Conservation (phyloP, 345 rosid species). For the Lepidium africanum region DNA sequence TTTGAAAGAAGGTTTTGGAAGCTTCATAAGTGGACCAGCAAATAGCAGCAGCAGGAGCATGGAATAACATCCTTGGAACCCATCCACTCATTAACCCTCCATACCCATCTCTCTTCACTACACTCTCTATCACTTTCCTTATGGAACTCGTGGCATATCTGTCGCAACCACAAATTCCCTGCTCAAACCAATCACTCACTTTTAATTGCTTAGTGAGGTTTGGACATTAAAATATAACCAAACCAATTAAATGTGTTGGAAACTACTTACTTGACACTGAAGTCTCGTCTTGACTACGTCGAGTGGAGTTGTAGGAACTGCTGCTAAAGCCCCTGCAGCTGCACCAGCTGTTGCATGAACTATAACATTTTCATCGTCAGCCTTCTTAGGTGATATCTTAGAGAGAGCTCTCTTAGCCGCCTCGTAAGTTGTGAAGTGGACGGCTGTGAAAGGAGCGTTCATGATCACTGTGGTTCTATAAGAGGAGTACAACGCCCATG, state of each 20-base stretch:
- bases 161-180: conserved; percentile 46
- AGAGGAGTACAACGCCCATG: not conserved
- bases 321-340: not conserved
- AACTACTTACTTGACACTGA: not conserved
- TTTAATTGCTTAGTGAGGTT: not conserved
- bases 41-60: not conserved
- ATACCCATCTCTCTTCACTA: not conserved
- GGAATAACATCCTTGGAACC: not conserved
- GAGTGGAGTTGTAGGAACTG: not conserved
- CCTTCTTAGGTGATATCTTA: conserved; percentile 25
- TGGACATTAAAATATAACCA: not conserved
- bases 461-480: conserved; percentile 30
- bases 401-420: conserved; percentile 41
- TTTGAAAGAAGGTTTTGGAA: conserved; percentile 1
- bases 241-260: not conserved
- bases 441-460: conserved; percentile 51
- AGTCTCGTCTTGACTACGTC: not conserved
- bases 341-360: not conserved
- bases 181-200: conserved; percentile 31
- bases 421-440: not conserved
- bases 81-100: not conserved
- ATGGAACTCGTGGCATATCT: conserved; percentile 33
- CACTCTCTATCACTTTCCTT: not conserved
- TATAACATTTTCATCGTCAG: not conserved
- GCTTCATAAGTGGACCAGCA: not conserved